Base-by-base conservation (phyloP, 441 rosid species). In the Euphorbia celastroides region DNA sequence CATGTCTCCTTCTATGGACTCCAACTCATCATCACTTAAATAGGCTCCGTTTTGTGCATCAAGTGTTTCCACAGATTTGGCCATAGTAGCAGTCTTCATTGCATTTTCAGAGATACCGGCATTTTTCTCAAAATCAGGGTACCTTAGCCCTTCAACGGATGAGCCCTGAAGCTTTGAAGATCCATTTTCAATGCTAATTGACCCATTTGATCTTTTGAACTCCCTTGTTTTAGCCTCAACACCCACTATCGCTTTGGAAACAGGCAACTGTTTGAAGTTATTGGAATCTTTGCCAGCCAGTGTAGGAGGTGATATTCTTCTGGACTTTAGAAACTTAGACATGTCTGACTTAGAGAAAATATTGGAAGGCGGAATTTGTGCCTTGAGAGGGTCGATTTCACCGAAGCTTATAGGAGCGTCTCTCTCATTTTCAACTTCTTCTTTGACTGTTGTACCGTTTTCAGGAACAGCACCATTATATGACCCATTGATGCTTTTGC, bases 341-440 rank as follows among this genome's bases (percentile, higher is more conserved):
- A 94, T 94, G 75, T 83, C 99, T 70, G 79, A 79, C 77, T 83
- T 89, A 56, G 96, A 94, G 84, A 94, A 89, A 57, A 91, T 76
- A 76, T 91, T 78, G 51, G 77, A 67, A 60, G 92, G 92, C 75
- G 99, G 99, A 75, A 81, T 54, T 80, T 94, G 99, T 77, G 96
- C 85, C 76, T 72, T 82, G 51, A 91, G 82, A 76, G 99, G 99
- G 72, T 94, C 81, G 71, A 75, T 67, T 65, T 77, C 79, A 70
- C 62, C 64, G 61, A 54, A 61, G 66, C 70, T 76, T 57, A 67
- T 62, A 14, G 63, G 46, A 70, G 84, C 70, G 74, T 71, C 82
- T 64, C 34, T 65, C 51, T 42, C 78, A 63, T 75, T 51, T 67
- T 66, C 77, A 64, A 68, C 74, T 27, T 42, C 48, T 69, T 75